A percentile compares a stretch with the other conserved stretches of the same genome.
phyloP scores from a whole-genome alignment of 148 eudicot genomes.

The Fagopyrum esculentum region DNA sequence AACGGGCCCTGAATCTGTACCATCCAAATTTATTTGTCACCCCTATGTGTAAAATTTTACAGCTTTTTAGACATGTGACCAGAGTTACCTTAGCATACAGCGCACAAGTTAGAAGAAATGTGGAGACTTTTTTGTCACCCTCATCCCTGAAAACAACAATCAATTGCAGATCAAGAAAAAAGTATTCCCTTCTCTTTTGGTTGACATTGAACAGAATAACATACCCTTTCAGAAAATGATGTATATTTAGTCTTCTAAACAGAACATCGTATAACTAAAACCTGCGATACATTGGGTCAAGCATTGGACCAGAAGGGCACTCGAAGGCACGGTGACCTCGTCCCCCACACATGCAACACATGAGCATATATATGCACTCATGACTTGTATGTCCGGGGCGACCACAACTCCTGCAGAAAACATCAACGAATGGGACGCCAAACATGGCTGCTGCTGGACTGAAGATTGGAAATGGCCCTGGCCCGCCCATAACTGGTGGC shows the following conservation, averaged over 20 bases:
- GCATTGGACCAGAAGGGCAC: conserved; percentile 31
- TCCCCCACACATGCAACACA: conserved; percentile 28
- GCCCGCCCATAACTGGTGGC: conserved; percentile 16
- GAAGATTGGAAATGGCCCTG: conserved; percentile 16
- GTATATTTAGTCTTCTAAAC: background rate
- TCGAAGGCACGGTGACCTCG: conserved; percentile 31
- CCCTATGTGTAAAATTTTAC: no score
- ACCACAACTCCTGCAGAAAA: conserved; percentile 30
- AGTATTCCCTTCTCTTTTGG: no score
- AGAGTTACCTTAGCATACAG: no score
- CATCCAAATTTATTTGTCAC: no score
- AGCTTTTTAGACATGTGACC: no score
- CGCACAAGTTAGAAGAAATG: no score
- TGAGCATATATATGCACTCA: conserved; percentile 25
- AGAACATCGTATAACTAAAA: conserved; percentile 16
- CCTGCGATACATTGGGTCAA: conserved; percentile 25
- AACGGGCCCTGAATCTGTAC: no score
- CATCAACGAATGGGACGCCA: conserved; percentile 19
- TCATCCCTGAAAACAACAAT: no score
- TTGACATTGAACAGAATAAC: no score
- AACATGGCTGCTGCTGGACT: conserved; percentile 15
- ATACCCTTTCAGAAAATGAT: no score
- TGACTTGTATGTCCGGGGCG: conserved; percentile 29
- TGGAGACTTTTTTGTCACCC: no score
- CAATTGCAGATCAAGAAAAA: no score